Base-by-base conservation (phyloP, 2,329 filamentous ascomycete species). In the Calonectria pseudoreteaudii region DNA sequence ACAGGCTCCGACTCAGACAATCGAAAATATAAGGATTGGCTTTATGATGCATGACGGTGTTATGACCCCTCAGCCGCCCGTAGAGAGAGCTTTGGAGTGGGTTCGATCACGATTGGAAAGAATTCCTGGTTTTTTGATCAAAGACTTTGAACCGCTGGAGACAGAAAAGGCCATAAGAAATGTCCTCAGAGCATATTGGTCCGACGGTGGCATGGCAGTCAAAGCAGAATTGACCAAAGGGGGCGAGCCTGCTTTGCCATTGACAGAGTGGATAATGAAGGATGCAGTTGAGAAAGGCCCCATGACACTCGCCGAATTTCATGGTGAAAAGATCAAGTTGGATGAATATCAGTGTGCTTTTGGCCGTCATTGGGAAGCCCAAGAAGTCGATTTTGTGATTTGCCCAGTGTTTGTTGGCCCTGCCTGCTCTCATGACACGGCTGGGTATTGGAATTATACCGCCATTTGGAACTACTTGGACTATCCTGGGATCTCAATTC, bases 1-100 rank as follows among this genome's bases (percentile, higher is more conserved):
- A 5, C 28, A 47, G 26, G 28, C 36, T 16, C 41, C 14, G 4
- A 49, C 20, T 4, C 26, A 26, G 28, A 65, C 26, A 20, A 11
- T n/a, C 1, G 60, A 28, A 14, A 23, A 23, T 28, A 68, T 86
- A 11, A 85, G 84, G 67, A 83, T 88, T 1, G 88, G 87, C 1
- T 82, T 89, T 71, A 84, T 86, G 80, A 80, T 81, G 71, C 72
- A 84, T 53, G 85, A 87, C 69, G 84, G 84, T 0, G 74, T 78
- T 16, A 83, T 86, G 18, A 70, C 77, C 8, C 85, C 86, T 0
- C 85, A 86, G 41, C 85, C 85, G 0, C 85, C 86, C 0, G 82
- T 86, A 0, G 79, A 68, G 1, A 80, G 80, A 3, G 84, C 85
- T 7, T 77, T 86, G 14, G 66, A 77, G 18, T 87, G 85, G 85